Base-by-base conservation (phyloP, 2,329 filamentous ascomycete species). In the Diaporthe ampelina region DNA sequence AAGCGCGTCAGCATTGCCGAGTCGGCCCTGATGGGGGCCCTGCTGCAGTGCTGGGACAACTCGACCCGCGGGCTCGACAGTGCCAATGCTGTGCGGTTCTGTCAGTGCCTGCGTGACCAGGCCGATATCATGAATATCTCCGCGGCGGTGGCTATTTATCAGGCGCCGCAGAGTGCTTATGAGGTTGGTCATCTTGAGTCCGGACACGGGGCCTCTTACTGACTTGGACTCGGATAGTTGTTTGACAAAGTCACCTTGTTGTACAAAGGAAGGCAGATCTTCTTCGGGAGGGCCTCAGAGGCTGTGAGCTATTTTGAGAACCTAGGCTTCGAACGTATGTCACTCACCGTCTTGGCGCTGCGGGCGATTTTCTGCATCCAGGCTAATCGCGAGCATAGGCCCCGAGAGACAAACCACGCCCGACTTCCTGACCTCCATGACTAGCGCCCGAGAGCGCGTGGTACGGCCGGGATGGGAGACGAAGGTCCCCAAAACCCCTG, bases 1-100 rank as follows among this genome's bases (percentile, higher is more conserved):
- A 72, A 67, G 58, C 70, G 70, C 29, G 70, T 72, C 45, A 59
- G 68, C 68, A 70, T 70, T 10, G 52, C 68, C 26, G 68, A 70
- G 37, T n/a, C 37, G 48, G 21, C 24, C 11, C 7, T 70, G 32
- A 40, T 29, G 26, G 24, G 48, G 8, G 68, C 52, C 29, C 10
- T 32, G 29, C 11, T 70, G 10, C 48, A 57, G 54, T 54, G 48
- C 48, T 70, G 68, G 52, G 52, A 70, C 26, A 70, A 70, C 24
- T 24, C 29, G 26, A 70, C 68, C 24, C 32, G 68, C 6, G 68
- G 58, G 4, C 58, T 63, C 24, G 58, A 45, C 7, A 45, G 37
- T 29, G 37, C 37, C 2, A 45, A 45, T 10, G 58, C 58, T 9
- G 24, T 63, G 1, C 58, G 37, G 9, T 63, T 45, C 37, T 63